A percentile compares a stretch with the other conserved stretches of the same genome.
These are phyloP conservation scores for Murraya paniculata DNA, from an alignment of 345 rosid genomes.

Conservation along the genomic window DNA sequence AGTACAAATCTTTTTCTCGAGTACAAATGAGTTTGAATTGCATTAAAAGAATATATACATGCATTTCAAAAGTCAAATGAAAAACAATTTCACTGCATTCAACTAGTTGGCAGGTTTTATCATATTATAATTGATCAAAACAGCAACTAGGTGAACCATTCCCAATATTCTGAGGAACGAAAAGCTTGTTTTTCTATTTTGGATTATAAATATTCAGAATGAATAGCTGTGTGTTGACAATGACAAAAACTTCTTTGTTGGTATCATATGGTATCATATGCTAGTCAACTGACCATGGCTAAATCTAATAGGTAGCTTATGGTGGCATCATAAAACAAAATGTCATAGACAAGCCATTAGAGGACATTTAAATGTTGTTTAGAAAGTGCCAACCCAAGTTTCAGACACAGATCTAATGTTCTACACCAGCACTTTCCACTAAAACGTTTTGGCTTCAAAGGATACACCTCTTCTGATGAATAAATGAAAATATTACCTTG, in stretches of 20 bases:
- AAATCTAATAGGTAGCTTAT: background rate
- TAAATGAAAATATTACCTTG: too few relatives aligned
- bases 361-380: background rate
- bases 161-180: background rate
- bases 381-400: background rate
- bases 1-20: too few relatives aligned
- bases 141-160: background rate
- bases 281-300: background rate
- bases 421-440: background rate
- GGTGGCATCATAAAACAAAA: background rate
- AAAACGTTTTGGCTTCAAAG: too few relatives aligned
- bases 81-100: background rate
- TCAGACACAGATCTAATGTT: background rate
- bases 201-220: background rate
- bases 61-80: background rate
- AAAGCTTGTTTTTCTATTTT: background rate
- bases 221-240: background rate
- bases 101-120: background rate
- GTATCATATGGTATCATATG: background rate
- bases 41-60: too few relatives aligned
- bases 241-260: background rate
- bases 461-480: too few relatives aligned
- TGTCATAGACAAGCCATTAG: background rate
- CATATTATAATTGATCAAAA: background rate
- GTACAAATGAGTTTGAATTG: too few relatives aligned